Base-by-base conservation (phyloP, 768 basidiomycete species). In the Stropharia rugosoannulata region DNA sequence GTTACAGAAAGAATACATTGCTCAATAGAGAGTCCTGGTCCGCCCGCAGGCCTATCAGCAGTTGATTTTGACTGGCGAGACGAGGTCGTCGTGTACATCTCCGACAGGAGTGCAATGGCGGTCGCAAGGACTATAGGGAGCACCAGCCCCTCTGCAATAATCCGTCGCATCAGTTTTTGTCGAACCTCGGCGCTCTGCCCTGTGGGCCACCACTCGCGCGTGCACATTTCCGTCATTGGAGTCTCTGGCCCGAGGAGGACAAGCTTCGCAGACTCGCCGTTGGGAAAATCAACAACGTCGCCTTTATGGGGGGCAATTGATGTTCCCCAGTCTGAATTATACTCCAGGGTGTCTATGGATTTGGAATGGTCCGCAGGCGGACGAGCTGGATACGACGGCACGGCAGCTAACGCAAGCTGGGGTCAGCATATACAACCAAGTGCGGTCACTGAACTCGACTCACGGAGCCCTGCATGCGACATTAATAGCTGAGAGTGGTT, bases 251-350 rank as follows among this genome's bases (percentile, higher is more conserved):
- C 46, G 19, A 48, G 46, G 29, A 48, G 46, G 22, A 48, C 22
- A 1, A 48, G 18, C n/a, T 35, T 48, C 8, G 22, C 46, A 10
- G 18, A 18, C 32, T 4, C n/a, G 8, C 46, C 46, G n/a, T 48
- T 48, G n/a, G 46, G 22, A 15, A 19, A 25, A 2, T 25, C 3
- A 6, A 46, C 16, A 9, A 48, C n/a, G n/a, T 25, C 46, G 19
- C 46, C 46, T n/a, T 8, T 15, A 27, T 15, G 19, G 5, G 22
- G 46, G 22, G 78, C 82, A 3, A 80, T 91, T 38, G 84, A 90
- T 48, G 73, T 87, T 42, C 89, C 90, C 19, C 87, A 90, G 57
- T 76, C 91, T 1, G 84, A 84, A 56, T 73, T 90, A 27, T 92
- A 87, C 66, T 80, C 82, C 5, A 79, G 85, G 49, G 86, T 93